Percentiles rank a stretch among this genome's conserved stretches.
These are phyloP conservation scores for Linderniella brevidens DNA, from an alignment of 257 asterid genomes.

Conservation along the genomic window DNA sequence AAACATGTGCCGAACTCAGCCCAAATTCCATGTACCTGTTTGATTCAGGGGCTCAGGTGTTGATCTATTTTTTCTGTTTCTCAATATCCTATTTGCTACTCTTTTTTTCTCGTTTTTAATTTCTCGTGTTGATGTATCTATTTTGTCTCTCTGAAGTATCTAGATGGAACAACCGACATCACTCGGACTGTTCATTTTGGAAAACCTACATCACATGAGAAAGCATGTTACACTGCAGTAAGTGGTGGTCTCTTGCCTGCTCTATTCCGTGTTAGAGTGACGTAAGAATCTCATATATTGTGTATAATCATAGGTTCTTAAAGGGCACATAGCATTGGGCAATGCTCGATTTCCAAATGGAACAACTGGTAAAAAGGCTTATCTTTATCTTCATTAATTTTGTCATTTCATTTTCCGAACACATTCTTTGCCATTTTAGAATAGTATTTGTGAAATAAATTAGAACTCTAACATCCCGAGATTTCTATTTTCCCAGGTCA, in stretches of 20 bases:
- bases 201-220: conserved; percentile 81
- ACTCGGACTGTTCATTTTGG: conserved; percentile 96
- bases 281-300: neutral
- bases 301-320: conserved; percentile 60
- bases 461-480: conserved; percentile 1
- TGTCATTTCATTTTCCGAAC: conserved; percentile 4
- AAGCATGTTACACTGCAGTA: conserved; percentile 93
- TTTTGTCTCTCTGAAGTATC: conserved; percentile 38
- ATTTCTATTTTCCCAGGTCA: conserved; percentile 39
- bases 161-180: conserved; percentile 98
- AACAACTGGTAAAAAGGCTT: conserved; percentile 50
- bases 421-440: conserved; percentile 8
- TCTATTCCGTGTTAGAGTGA: neutral
- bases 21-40: conserved; percentile 65
- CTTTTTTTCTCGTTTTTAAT: conserved; percentile 6
- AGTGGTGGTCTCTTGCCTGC: conserved; percentile 13
- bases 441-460: conserved; percentile 10
- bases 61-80: neutral
- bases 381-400: too few species aligned
- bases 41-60: conserved; percentile 99
- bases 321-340: conserved; percentile 90
- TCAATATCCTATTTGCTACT: conserved; percentile 9
- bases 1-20: conserved; percentile 83
- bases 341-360: conserved; percentile 91
- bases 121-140: conserved; percentile 12